Percentiles rank a stretch among this genome's conserved stretches.
Conservation (phyloP, 1,284 basidiomycete species). For the Fomitopsis betulina region DNA sequence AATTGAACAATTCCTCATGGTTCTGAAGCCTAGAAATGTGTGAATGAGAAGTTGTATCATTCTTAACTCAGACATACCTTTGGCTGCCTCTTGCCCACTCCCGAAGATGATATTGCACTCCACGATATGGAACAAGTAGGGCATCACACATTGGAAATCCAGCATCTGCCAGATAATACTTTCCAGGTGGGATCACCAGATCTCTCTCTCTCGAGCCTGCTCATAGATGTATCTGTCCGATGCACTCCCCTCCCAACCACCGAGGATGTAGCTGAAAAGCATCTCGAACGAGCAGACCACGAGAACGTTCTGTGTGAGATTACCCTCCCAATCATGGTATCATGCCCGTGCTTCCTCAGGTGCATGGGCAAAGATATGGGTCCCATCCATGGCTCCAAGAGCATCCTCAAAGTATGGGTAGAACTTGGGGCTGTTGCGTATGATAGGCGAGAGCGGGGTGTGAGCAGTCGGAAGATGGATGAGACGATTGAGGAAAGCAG, state of each 20-base stretch:
- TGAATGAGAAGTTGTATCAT: too few species aligned
- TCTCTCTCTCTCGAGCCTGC: too few species aligned
- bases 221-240: constrained; percentile 28
- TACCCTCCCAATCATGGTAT: constrained; percentile 31
- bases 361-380: constrained; percentile 17
- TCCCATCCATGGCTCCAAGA: constrained; percentile 36
- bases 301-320: constrained; percentile 32
- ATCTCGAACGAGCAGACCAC: constrained; percentile 25
- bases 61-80: too few species aligned
- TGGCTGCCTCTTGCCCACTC: constrained; percentile 11
- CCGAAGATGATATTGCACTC: constrained; percentile 16
- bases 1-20: constrained; percentile 36
- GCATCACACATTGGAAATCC: constrained; percentile 30
- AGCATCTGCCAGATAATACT: constrained; percentile 35
- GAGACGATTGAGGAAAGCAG: too few species aligned
- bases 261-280: constrained; percentile 29
- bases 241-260: constrained; percentile 34
- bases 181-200: constrained; percentile 12
- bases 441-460: too few species aligned
- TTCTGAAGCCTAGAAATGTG: constrained; percentile 26
- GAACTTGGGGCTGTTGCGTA: constrained; percentile 20
- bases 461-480: too few species aligned
- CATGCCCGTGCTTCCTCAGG: constrained; percentile 17
- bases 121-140: constrained; percentile 23
- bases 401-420: constrained; percentile 33